Evolutionary conservation across 148 eudicot species (phyloP), one percentile per base, ranked within the genome.

Genomic region (Camellia granthamiana): DNA sequence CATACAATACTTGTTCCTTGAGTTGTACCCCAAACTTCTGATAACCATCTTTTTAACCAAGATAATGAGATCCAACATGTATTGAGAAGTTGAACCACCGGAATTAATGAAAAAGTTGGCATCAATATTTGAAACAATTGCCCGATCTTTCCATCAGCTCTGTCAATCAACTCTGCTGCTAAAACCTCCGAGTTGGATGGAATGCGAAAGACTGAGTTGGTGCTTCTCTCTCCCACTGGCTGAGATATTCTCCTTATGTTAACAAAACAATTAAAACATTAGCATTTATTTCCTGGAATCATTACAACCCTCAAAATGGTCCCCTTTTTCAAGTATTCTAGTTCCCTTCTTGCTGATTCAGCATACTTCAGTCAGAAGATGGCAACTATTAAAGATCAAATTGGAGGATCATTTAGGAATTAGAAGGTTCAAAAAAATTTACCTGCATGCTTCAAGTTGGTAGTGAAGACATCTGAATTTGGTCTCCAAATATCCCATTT

Each of bases 401-500:
- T 14, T 61, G 46, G 38, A 15, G 42, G 42, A 19, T 19, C 75
- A 72, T 54, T 10, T 16, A 56, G 64, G 19, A 42, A 43, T 74
- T 14, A 30, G 21, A 23, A 62, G 8, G 4, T 77, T 77, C 3
- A 64, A 66, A 54, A 18, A 44, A 5, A 11, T 30, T 30, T 69
- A 71, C 21, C 69, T 71, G 83, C 85, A 69, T 85, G 88, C 88
- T 84, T 89, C 85, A 95, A 76, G 91, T 95, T 63, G 98, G 98
- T 70, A 95, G 89, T 3, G 93, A 78, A 65, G 95, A 88, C 93
- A 91, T 93, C 80, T 88, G 92, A 63, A 83, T 78, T 76, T 87
- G 88, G 77, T 96, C 99, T 8, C 86, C 98, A 59, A 91, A 90
- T 68, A 90, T 83, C 71, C 87, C 95, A 65, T 90, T 87, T 13